These are phyloP conservation scores for Leccinum longicurvipes DNA, from an alignment of 768 basidiomycete genomes.

Conservation along the genomic window DNA sequence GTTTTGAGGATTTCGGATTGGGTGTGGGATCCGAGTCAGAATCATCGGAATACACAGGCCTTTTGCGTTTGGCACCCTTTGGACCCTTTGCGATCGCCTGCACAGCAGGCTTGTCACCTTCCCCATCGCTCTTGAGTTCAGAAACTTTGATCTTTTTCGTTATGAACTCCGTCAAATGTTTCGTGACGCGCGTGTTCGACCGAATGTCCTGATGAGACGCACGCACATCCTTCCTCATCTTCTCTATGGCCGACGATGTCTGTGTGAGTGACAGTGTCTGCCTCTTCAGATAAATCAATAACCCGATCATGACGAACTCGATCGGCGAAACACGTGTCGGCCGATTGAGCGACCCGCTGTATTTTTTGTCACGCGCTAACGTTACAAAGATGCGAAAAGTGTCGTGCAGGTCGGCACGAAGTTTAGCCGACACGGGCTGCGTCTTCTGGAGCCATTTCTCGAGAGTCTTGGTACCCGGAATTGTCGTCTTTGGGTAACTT, in stretches of 20 bases:
- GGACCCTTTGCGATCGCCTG: conserved; percentile 4
- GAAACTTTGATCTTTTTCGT: conserved; percentile 30
- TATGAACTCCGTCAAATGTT: conserved; percentile 32
- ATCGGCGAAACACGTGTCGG: conserved; percentile 40
- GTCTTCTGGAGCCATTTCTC: conserved; percentile 37
- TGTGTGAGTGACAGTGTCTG: conserved; percentile 35
- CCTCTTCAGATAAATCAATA: conserved; percentile 39
- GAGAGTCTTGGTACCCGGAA: conserved; percentile 27
- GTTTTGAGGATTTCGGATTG: conserved; percentile 17
- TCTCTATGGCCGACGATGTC: conserved; percentile 40
- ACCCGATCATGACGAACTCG: conserved; percentile 44
- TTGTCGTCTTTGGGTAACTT: conserved; percentile 25
- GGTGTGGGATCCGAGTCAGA: conserved; percentile 16
- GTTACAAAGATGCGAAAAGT: conserved; percentile 35
- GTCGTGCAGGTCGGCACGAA: conserved; percentile 28
- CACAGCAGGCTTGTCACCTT: conserved; percentile 30
- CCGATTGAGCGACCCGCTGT: conserved; percentile 31
- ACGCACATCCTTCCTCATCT: conserved; percentile 39
- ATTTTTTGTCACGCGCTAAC: conserved; percentile 32
- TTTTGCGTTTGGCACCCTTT: conserved; percentile 28
- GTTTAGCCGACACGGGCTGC: conserved; percentile 25
- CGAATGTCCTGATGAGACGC: conserved; percentile 39
- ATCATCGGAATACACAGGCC: conserved; percentile 21
- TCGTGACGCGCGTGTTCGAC: conserved; percentile 36
- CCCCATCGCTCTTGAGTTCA: conserved; percentile 31